Evolutionary conservation across 768 basidiomycete genomes (phyloP), one percentile per base, ranked within the genome.

Genomic region (Tephrocybe sp.): DNA sequence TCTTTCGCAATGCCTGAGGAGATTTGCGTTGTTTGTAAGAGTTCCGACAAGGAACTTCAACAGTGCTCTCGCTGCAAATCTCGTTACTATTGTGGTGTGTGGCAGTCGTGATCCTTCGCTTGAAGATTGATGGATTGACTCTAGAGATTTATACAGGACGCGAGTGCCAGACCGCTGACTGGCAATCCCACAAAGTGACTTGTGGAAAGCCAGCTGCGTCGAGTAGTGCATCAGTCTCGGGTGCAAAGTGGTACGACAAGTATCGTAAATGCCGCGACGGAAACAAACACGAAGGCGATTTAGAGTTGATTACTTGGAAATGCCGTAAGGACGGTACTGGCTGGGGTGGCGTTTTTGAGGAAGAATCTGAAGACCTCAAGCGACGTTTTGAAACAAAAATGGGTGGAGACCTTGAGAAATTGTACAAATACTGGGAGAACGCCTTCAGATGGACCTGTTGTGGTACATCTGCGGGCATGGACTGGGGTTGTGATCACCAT

Each of bases 371-470:
- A 24, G 65, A 63, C 33, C 41, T 69, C 37, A 61, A 61, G 45
- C 46, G 41, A 12, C 54, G 61, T 24, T 69, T 70, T 43, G 60
- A 68, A 34, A 55, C 42, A 4, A 50, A 67, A 42, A 65, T 55
- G 45, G 58, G 60, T 2, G 60, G 68, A 4, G 54, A 68, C 39
- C 55, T 62, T 34, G 55, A 51, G 18, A 64, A 54, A 45, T 57
- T 72, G 27, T 66, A 50, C 48, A 57, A 62, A 40, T 49, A 70
- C 33, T 63, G 65, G 59, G 61, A 61, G 1, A 55, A 65, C 38
- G 67, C 56, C 6, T 71, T 71, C 38, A 53, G 69, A 45, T 72
- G 69, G 70, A 69, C 69, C 6, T 71, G 69, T 49, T 72, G 70
- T 57, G 70, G 71, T 2, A 67, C 62, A 37, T 57, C 65, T 39